Conservation (phyloP, 257 asterid species). For the Paraleonurus japonicus region DNA sequence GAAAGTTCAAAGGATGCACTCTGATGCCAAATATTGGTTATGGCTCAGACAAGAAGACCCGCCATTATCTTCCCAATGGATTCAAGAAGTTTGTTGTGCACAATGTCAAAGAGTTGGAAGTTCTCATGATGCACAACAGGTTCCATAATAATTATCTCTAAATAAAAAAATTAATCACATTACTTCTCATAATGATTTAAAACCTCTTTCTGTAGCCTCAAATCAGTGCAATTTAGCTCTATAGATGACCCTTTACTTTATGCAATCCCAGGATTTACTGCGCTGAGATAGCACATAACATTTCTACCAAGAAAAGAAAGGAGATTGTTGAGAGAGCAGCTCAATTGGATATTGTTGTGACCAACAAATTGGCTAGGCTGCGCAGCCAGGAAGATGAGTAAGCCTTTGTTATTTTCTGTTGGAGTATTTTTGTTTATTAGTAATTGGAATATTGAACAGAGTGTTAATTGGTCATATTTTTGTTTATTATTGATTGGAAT, state of each 20-base stretch:
- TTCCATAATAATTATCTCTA: background rate
- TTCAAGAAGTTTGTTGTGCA: slow-evolving; percentile 50
- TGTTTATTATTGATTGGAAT: background rate
- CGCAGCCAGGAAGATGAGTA: slow-evolving; percentile 55
- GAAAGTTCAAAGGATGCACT: slow-evolving; percentile 49
- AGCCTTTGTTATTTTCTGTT: slow-evolving; percentile 13
- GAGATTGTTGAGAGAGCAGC: slow-evolving; percentile 51
- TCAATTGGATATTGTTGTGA: slow-evolving; percentile 43
- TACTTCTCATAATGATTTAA: background rate
- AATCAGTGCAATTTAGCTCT: background rate
- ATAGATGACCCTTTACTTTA: background rate
- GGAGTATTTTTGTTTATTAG: background rate
- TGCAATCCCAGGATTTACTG: slow-evolving; percentile 47
- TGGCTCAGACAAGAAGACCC: slow-evolving; percentile 55
- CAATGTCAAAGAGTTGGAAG: slow-evolving; percentile 45
- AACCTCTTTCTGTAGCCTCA: background rate
- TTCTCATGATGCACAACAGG: slow-evolving; percentile 53
- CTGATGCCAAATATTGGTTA: slow-evolving; percentile 54
- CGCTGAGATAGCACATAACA: slow-evolving; percentile 51
- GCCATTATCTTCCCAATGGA: slow-evolving; percentile 51
- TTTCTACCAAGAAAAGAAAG: slow-evolving; percentile 43
- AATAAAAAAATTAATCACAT: background rate
- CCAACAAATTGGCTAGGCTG: slow-evolving; percentile 49
- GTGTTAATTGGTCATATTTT: background rate
- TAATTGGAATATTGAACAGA: background rate